Base-by-base conservation (phyloP, 768 basidiomycete genomes). In the Chalciporus piperatus region DNA sequence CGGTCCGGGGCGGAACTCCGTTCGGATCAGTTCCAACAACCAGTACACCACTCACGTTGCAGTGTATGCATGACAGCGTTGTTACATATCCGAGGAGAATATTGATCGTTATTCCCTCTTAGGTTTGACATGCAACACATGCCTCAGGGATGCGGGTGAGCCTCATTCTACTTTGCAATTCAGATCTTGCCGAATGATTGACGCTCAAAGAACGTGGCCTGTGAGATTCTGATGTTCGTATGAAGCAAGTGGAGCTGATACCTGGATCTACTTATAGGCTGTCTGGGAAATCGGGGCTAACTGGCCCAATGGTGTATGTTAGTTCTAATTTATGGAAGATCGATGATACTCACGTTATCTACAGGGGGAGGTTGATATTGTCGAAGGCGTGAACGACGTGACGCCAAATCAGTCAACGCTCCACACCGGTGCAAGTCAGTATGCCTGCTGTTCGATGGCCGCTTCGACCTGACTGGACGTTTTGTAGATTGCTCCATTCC, bases 391-490 rank as follows among this genome's bases (percentile, higher is more conserved):
- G 13, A 85, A 85, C 58, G 70, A 82, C 58, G 69, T 76, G 48
- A 66, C 67, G 13, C 74, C 79, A 3, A 80, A 84, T 58, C 70
- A 74, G 51, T 71, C 73, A 2, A 78, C 82, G 0, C 69, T 87
- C 35, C 85, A 87, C 63, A 85, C 84, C 5, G 70, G 69, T 48
- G 56, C 78, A 11, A 70, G 81, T 77, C 51, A 42, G 71, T 46
- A 27, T 5, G 16, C 22, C 22, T 42, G 9, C 33, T 19, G 13
- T 22, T 17, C 16, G 6, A 12, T 8, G 23, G 17, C 11, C 14
- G 35, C 5, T 11, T 22, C 3, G 20, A n/a, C 23, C 22, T 50
- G n/a, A 49, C 17, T 14, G 19, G 2, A 27, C 8, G 30, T 14
- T 27, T 35, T 6, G 12, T 42, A 68, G 68, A 51, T 39, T 69